These are phyloP conservation scores for Suillus bovinus DNA, from an alignment of 768 basidiomycete species.

Conservation along the genomic window DNA sequence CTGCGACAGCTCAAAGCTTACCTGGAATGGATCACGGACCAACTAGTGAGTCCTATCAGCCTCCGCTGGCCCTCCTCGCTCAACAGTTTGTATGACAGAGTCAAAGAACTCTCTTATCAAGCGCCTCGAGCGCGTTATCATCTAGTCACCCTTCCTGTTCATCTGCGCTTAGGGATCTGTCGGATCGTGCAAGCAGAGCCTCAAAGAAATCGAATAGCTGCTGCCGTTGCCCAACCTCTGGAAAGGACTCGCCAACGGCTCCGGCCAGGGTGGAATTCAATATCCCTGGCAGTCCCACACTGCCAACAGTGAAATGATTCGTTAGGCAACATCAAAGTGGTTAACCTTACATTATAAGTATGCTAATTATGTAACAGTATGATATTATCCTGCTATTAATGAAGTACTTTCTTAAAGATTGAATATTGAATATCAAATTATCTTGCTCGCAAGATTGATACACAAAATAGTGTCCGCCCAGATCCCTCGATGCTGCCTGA, in stretches of 20 bases:
- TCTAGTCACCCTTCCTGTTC: background rate
- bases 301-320: background rate
- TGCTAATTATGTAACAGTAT: conserved; percentile 2
- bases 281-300: conserved; percentile 6
- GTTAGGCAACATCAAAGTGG: background rate
- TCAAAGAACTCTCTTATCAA: background rate
- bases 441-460: background rate
- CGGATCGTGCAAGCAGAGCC: background rate
- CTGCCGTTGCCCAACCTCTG: conserved; percentile 2
- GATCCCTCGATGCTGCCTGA: too few relatives aligned
- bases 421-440: background rate
- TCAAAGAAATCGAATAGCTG: background rate
- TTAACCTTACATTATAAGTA: background rate
- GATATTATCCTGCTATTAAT: background rate
- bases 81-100: conserved; percentile 3
- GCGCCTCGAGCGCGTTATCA: background rate
- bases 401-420: too few relatives aligned
- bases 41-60: conserved; percentile 22
- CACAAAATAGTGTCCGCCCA: too few relatives aligned
- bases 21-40: conserved; percentile 30
- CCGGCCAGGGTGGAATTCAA: conserved; percentile 2
- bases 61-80: conserved; percentile 16
- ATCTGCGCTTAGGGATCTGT: background rate
- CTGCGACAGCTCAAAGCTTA: conserved; percentile 23
- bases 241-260: background rate